Evolutionary conservation across 2,329 filamentous ascomycete genomes (phyloP).

Genomic region (Kalaharituber pfeilii): DNA sequence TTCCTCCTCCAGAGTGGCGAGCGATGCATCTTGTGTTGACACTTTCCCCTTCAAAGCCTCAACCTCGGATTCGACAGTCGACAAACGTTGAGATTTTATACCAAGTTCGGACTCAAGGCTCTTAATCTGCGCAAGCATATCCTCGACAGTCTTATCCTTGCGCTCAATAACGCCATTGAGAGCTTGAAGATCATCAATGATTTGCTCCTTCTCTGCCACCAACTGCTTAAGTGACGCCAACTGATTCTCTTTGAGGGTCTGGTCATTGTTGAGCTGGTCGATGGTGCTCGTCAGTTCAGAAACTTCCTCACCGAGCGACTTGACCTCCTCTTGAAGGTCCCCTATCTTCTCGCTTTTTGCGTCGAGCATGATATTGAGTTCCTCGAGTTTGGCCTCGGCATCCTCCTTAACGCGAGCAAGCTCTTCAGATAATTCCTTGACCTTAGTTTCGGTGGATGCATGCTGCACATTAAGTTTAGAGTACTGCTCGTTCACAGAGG

Average conservation of each 20-base stretch:
- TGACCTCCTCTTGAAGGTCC: constrained; percentile 5
- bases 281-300: constrained; percentile 3
- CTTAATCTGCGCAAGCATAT: neutral
- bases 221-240: constrained; percentile 10
- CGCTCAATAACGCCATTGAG: neutral
- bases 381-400: neutral
- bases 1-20: constrained; percentile 6
- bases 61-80: constrained; percentile 2
- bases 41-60: constrained; percentile 4
- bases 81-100: neutral
- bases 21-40: constrained; percentile 5
- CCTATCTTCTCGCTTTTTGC: constrained; percentile 5
- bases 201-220: constrained; percentile 9
- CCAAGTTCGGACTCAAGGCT: neutral
- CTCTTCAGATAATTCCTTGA: constrained; percentile 8
- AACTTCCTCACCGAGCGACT: constrained; percentile 5
- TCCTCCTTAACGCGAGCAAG: constrained; percentile 6
- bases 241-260: constrained; percentile 3
- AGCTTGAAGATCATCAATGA: constrained; percentile 3
- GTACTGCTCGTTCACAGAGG: constrained; percentile 5
- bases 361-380: constrained; percentile 2
- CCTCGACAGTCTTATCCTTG: neutral
- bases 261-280: constrained; percentile 2
- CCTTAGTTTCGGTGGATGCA: constrained; percentile 4
- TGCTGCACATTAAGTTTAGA: constrained; percentile 3